Evolutionary conservation across 306 rosid species (phyloP).

Genomic region (Erythrophleum fordii): DNA sequence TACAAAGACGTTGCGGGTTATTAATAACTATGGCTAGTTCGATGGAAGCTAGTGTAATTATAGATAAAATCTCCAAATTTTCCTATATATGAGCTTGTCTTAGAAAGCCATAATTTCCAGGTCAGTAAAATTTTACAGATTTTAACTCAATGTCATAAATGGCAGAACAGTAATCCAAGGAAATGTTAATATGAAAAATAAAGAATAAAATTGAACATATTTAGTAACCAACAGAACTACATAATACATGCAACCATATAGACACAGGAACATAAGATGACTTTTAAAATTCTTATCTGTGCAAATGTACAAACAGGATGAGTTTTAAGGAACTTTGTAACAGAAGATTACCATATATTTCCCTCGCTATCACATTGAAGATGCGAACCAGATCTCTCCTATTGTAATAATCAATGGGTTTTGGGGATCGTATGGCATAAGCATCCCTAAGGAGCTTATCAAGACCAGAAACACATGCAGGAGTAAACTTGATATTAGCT

Average conservation of each 20-base stretch:
- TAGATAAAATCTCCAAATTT: background rate
- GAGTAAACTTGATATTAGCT: conserved; percentile 33
- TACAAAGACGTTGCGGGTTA: too few relatives aligned
- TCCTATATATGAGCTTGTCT: background rate
- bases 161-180: background rate
- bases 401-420: conserved; percentile 47
- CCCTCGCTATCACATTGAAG: conserved; percentile 50
- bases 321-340: conserved; percentile 16
- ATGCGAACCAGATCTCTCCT: conserved; percentile 51
- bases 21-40: background rate
- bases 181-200: background rate
- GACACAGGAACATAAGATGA: conserved; percentile 16
- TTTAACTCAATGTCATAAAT: background rate
- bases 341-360: conserved; percentile 48
- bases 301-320: conserved; percentile 2
- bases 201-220: background rate
- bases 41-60: background rate
- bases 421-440: conserved; percentile 40
- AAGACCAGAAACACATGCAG: conserved; percentile 18
- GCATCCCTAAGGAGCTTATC: conserved; percentile 48
- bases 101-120: background rate
- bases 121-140: background rate
- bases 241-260: conserved; percentile 12
- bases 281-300: conserved; percentile 15
- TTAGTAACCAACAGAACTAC: background rate